Evolutionary conservation across 1,284 basidiomycete genomes (phyloP).

Genomic region (Rhizoctonia solani): DNA sequence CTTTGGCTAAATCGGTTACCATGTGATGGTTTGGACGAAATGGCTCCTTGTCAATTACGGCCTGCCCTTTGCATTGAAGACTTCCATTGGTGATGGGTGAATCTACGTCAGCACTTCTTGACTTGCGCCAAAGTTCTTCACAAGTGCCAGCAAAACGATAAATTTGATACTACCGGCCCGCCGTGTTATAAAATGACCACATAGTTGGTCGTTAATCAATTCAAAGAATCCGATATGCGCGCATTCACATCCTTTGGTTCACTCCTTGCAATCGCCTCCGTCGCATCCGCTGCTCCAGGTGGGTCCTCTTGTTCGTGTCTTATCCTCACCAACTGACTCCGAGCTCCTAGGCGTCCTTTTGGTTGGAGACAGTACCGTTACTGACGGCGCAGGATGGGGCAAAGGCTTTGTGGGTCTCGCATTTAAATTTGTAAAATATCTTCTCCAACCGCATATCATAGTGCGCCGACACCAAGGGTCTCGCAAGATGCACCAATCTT

Average conservation of each 20-base stretch:
- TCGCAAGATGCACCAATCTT: conserved; percentile 31
- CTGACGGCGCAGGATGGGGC: conserved; percentile 28
- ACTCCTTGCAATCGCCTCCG: conserved; percentile 5
- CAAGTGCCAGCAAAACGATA: conserved; percentile 3
- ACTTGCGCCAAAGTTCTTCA: no score
- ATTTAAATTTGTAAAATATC: background rate
- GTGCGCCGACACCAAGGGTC: conserved; percentile 28
- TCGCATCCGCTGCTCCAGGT: conserved; percentile 22
- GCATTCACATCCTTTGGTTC: background rate
- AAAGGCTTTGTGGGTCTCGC: conserved; percentile 18
- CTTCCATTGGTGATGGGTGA: no score
- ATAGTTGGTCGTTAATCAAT: background rate
- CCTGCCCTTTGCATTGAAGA: background rate
- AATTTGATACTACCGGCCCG: conserved; percentile 5
- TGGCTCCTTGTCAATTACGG: background rate
- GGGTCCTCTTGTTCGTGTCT: background rate
- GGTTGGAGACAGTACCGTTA: conserved; percentile 31
- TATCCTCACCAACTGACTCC: background rate
- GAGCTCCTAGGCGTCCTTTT: background rate
- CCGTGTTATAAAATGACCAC: background rate
- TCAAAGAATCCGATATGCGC: background rate
- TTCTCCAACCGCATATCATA: background rate
- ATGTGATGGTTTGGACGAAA: background rate
- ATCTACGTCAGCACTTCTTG: no score
- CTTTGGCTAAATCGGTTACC: background rate